phyloP scores from a whole-genome alignment of 768 basidiomycete species.

The Pholiota microspora region DNA sequence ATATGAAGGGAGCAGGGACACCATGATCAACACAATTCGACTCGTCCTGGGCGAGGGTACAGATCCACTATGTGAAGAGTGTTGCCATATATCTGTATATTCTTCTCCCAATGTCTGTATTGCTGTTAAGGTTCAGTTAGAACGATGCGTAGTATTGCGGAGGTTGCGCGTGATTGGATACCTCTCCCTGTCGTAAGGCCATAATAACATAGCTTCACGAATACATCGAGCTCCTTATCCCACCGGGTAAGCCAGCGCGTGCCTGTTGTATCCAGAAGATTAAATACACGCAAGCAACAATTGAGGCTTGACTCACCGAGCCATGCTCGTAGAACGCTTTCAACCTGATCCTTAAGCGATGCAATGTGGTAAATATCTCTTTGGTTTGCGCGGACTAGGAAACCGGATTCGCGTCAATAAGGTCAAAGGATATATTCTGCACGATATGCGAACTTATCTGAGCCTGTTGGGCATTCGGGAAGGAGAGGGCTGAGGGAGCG shows the following conservation, averaged over 20 bases:
- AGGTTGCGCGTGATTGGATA: constrained; percentile 25
- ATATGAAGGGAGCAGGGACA: constrained; percentile 67
- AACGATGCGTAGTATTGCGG: background rate
- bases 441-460: constrained; percentile 70
- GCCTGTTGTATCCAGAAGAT: constrained; percentile 40
- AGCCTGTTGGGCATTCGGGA: constrained; percentile 79
- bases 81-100: constrained; percentile 83
- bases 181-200: constrained; percentile 75
- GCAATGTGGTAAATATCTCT: constrained; percentile 78
- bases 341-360: constrained; percentile 71
- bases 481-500: constrained; percentile 30
- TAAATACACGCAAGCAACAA: constrained; percentile 1
- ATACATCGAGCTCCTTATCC: constrained; percentile 77
- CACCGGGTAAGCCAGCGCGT: constrained; percentile 78
- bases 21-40: constrained; percentile 57
- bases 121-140: constrained; percentile 37
- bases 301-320: constrained; percentile 48
- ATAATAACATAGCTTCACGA: constrained; percentile 68
- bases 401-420: constrained; percentile 10
- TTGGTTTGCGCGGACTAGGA: constrained; percentile 79
- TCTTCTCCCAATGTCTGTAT: constrained; percentile 88
- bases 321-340: constrained; percentile 73
- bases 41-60: constrained; percentile 42
- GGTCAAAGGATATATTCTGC: background rate
- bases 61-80: constrained; percentile 39